Percentiles rank a stretch among this genome's conserved stretches.
Evolutionary conservation across 208 protist species (phyloP).

Genomic region (Acanthamoeba triangularis): DNA sequence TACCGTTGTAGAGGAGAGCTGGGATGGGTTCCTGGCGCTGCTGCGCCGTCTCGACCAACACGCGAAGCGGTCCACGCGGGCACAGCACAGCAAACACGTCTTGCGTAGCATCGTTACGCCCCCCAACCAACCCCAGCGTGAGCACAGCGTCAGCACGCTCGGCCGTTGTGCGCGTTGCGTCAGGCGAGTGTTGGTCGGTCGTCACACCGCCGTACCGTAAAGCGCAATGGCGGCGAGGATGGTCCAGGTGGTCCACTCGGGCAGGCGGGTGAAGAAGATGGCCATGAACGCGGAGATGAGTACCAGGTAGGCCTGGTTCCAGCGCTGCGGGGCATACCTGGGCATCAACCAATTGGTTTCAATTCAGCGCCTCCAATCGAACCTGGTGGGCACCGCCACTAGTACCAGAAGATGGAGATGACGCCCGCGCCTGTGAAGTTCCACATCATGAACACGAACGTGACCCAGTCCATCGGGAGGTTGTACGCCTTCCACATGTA

Average conservation of each 20-base stretch:
- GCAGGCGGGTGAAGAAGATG: constrained; percentile 80
- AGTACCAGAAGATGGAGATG: constrained; percentile 84
- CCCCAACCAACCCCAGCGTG: too few species aligned
- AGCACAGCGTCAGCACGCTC: too few species aligned
- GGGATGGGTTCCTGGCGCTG: constrained; percentile 88
- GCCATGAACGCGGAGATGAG: constrained; percentile 79
- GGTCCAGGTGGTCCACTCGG: constrained; percentile 92
- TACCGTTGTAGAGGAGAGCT: constrained; percentile 89
- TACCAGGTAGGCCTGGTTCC: constrained; percentile 91
- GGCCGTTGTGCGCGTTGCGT: too few species aligned
- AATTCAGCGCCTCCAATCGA: too few species aligned
- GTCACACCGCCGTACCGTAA: constrained; percentile 87
- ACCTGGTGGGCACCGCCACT: too few species aligned
- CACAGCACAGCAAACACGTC: constrained; percentile 90
- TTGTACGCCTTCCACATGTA: constrained; percentile 82
- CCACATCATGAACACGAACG: constrained; percentile 85
- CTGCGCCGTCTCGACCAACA: constrained; percentile 89
- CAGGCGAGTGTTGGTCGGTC: too few species aligned
- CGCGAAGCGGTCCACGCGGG: constrained; percentile 88
- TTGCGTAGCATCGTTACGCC: not conserved
- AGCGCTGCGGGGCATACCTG: constrained; percentile 77
- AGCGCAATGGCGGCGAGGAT: constrained; percentile 90
- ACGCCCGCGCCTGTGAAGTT: constrained; percentile 90
- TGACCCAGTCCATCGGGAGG: constrained; percentile 89
- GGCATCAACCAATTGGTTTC: not conserved